Conservation (phyloP, 2,329 filamentous ascomycete species). For the Aspergillus japonicus region DNA sequence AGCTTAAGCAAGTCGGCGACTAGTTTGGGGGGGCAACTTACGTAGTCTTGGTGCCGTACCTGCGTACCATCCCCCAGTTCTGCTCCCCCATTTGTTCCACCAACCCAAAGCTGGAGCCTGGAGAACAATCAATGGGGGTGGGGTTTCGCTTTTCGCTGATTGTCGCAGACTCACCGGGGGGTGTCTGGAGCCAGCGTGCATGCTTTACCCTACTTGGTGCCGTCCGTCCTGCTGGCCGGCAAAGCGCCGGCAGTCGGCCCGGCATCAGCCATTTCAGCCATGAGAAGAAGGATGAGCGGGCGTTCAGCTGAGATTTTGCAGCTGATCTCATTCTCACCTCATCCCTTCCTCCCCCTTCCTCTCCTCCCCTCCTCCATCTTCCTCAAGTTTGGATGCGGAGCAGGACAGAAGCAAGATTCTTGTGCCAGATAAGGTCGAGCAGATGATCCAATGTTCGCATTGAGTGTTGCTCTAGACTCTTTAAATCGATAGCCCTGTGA, state of each 20-base stretch:
- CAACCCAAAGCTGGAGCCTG: slow-evolving; percentile 13
- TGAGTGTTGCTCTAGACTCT: not conserved
- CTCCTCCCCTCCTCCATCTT: not conserved
- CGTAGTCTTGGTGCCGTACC: slow-evolving; percentile 19
- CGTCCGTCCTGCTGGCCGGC: not conserved
- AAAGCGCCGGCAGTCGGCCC: slow-evolving; percentile 19
- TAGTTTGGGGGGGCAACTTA: slow-evolving; percentile 1
- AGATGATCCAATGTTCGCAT: not conserved
- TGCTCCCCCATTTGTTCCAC: slow-evolving; percentile 19
- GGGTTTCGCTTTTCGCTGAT: not conserved
- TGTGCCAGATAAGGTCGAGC: not conserved
- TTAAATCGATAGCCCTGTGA: not conserved
- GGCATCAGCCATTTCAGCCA: slow-evolving; percentile 10
- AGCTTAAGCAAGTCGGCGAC: not conserved
- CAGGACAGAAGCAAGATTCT: not conserved
- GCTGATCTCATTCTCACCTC: not conserved
- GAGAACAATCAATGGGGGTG: slow-evolving; percentile 9
- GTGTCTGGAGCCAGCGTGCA: not conserved
- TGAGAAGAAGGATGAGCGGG: not conserved
- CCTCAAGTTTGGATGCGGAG: not conserved
- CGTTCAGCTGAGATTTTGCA: slow-evolving; percentile 8
- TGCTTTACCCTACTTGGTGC: not conserved
- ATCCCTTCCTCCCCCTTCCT: not conserved
- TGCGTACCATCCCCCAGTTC: slow-evolving; percentile 18
- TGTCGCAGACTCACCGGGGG: too few species aligned